Evolutionary conservation across 805 yeast genomes (phyloP).

Genomic region (Metschnikowia sp.): DNA sequence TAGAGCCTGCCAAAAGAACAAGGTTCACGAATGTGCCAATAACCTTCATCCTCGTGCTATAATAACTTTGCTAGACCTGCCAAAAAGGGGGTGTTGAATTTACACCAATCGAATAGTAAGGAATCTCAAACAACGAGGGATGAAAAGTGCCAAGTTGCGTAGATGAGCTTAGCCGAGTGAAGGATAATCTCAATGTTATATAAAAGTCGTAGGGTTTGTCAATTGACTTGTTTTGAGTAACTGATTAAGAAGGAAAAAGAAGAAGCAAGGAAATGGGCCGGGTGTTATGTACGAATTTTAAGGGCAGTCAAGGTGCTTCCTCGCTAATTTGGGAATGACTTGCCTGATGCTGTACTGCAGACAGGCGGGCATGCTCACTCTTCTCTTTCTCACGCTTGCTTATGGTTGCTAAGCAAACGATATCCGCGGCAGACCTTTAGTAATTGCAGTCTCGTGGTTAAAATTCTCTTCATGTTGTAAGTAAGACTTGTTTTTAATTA

Average conservation of each 20-base stretch:
- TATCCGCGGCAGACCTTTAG: neutral
- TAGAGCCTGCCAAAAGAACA: constrained; percentile 42
- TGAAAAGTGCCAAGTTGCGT: neutral
- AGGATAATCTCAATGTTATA: neutral
- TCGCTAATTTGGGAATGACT: constrained; percentile 18
- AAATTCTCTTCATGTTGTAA: no score
- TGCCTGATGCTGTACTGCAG: constrained; percentile 12
- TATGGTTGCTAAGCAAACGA: constrained; percentile 11
- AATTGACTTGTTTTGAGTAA: neutral
- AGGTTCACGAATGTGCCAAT: constrained; percentile 33
- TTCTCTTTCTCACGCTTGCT: constrained; percentile 9
- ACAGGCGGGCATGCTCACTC: constrained; percentile 9
- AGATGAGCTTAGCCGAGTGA: neutral
- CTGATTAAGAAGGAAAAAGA: constrained; percentile 21
- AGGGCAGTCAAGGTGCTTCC: constrained; percentile 10
- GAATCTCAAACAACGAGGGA: neutral
- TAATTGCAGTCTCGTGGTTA: no score
- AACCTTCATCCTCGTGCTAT: constrained; percentile 25
- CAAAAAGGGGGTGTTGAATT: neutral
- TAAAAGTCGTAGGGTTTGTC: neutral
- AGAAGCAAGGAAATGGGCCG: constrained; percentile 28
- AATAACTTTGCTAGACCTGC: neutral
- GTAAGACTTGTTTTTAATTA: neutral
- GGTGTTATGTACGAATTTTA: constrained; percentile 11
- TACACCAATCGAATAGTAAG: no score